Conservation (phyloP, 768 basidiomycete genomes). For the Leucocoprinus birnbaumii region DNA sequence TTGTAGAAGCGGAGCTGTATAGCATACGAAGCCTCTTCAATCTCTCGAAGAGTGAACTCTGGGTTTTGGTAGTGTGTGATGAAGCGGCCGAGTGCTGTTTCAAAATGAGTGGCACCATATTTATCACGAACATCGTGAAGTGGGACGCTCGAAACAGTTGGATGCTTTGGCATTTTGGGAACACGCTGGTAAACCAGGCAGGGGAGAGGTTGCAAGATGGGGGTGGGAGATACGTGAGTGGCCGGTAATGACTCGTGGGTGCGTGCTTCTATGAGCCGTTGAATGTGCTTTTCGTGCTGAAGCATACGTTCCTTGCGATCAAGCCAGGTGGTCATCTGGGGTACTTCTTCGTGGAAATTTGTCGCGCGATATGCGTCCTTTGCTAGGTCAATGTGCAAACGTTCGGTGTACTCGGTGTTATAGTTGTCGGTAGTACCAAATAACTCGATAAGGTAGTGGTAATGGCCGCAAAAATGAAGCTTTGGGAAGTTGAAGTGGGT, state of each 20-base stretch:
- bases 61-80: too few species aligned
- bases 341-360: conserved; percentile 23
- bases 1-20: too few species aligned
- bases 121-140: too few species aligned
- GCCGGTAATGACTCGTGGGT: too few species aligned
- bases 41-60: too few species aligned
- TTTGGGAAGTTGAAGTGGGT: conserved; percentile 35
- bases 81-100: too few species aligned
- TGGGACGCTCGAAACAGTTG: too few species aligned
- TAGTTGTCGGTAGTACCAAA: conserved; percentile 28
- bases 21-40: too few species aligned
- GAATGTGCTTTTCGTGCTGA: background rate
- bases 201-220: background rate
- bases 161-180: conserved; percentile 14
- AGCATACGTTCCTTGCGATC: background rate
- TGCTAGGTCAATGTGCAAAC: conserved; percentile 7
- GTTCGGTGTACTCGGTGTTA: conserved; percentile 32
- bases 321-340: conserved; percentile 40
- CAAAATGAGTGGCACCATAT: too few species aligned
- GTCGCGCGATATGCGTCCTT: conserved; percentile 26
- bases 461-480: conserved; percentile 27
- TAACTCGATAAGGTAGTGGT: conserved; percentile 21
- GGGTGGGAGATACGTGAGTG: conserved; percentile 22
- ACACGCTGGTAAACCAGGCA: conserved; percentile 15
- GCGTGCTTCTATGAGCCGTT: conserved; percentile 20